Conservation (phyloP, 371 early-diverging fungal species). For the Catenaria anguillulae region DNA sequence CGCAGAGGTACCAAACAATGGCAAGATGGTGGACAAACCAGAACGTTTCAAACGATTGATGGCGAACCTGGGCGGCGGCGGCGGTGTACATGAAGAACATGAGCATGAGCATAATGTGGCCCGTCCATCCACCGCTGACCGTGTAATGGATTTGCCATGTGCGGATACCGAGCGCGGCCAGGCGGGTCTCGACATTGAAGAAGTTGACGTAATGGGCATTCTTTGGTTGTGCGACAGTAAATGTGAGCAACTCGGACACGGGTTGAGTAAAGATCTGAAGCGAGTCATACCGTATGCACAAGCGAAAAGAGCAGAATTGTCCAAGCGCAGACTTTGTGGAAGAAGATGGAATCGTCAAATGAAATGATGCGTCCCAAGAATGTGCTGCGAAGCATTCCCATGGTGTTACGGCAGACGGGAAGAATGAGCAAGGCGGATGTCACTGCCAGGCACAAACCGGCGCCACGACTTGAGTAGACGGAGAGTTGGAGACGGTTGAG, state of each 20-base stretch:
- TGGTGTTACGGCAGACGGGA: conserved; percentile 23
- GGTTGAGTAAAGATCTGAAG: conserved; percentile 28
- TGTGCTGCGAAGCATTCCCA: conserved; percentile 25
- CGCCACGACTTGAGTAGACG: conserved; percentile 34
- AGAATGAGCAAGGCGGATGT: conserved; percentile 24
- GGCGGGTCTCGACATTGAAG: too few species aligned
- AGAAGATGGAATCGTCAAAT: conserved; percentile 53
- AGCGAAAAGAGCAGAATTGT: too few species aligned
- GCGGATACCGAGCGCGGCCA: too few species aligned
- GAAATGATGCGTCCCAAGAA: conserved; percentile 36
- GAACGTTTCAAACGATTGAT: conserved; percentile 48
- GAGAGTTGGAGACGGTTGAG: conserved; percentile 26
- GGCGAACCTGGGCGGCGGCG: conserved; percentile 32
- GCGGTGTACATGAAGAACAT: conserved; percentile 45
- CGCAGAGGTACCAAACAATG: conserved; percentile 34
- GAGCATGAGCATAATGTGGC: conserved; percentile 43
- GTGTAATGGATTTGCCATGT: conserved; percentile 28
- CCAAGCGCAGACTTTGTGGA: too few species aligned
- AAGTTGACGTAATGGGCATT: too few species aligned
- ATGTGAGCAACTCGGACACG: conserved; percentile 9
- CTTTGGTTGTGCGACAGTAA: conserved; percentile 24
- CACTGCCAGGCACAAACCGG: conserved; percentile 33
- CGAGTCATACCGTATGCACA: too few species aligned
- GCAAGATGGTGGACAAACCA: conserved; percentile 61
- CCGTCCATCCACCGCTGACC: conserved; percentile 38